Conservation (phyloP, 2,329 filamentous ascomycete genomes). For the Penicillium frequentans region DNA sequence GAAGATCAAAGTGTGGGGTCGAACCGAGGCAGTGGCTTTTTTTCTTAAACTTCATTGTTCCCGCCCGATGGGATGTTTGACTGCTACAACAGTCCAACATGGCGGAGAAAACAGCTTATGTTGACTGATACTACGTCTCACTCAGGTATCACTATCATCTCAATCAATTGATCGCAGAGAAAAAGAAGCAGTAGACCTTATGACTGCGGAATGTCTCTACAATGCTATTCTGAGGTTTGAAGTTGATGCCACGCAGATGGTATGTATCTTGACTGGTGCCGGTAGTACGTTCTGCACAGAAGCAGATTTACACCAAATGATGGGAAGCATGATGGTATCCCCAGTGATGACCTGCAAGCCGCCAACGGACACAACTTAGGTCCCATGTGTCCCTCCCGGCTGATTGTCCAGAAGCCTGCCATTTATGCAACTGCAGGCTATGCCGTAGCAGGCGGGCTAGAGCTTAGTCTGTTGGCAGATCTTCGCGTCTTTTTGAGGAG, state of each 20-base stretch:
- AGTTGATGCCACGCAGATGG: slow-evolving; percentile 50
- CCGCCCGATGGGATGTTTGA: background rate
- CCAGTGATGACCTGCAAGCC: slow-evolving; percentile 25
- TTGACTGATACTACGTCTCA: slow-evolving; percentile 9
- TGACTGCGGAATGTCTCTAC: slow-evolving; percentile 51
- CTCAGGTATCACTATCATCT: slow-evolving; percentile 55
- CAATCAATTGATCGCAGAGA: slow-evolving; percentile 52
- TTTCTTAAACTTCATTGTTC: background rate
- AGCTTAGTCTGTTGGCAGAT: slow-evolving; percentile 55
- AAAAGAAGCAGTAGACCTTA: slow-evolving; percentile 54
- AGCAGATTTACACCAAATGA: slow-evolving; percentile 52
- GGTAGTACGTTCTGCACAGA: slow-evolving; percentile 55
- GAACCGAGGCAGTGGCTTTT: slow-evolving; percentile 8
- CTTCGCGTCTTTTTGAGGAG: slow-evolving; percentile 54
- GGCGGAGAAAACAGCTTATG: slow-evolving; percentile 1
- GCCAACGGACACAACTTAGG: slow-evolving; percentile 42
- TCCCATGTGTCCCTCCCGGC: slow-evolving; percentile 55
- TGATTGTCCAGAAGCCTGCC: slow-evolving; percentile 53
- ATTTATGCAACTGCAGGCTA: slow-evolving; percentile 54
- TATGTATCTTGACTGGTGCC: slow-evolving; percentile 53
- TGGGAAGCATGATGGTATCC: slow-evolving; percentile 10
- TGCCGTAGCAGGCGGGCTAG: slow-evolving; percentile 56
- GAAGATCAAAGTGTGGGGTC: slow-evolving; percentile 14
- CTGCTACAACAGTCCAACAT: background rate
- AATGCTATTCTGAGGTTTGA: slow-evolving; percentile 53